Evolutionary conservation across 1,284 basidiomycete genomes (phyloP).

Genomic region (Puccinia novopanici): DNA sequence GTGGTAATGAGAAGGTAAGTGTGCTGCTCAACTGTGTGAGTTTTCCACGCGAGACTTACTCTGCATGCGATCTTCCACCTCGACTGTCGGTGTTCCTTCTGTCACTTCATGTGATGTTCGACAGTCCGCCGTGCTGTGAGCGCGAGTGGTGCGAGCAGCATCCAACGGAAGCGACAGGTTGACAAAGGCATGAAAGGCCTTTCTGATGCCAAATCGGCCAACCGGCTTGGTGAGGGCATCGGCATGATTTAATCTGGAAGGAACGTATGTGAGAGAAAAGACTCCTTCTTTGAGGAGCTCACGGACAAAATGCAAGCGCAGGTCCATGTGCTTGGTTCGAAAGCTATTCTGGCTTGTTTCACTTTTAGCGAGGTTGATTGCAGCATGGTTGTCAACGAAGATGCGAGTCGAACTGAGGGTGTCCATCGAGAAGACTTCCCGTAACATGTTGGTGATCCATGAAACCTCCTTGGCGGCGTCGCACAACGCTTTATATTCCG

Average conservation of each 20-base stretch:
- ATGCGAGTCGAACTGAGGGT: not conserved
- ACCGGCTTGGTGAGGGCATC: not conserved
- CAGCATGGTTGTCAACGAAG: not conserved
- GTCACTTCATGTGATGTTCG: too few relatives aligned
- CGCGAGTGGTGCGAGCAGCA: too few relatives aligned
- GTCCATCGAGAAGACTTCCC: not conserved
- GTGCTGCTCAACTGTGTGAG: too few relatives aligned
- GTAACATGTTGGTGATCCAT: not conserved
- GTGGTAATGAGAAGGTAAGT: too few relatives aligned
- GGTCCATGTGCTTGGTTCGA: not conserved
- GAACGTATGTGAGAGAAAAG: not conserved
- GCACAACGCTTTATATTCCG: too few relatives aligned
- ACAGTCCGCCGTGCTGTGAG: too few relatives aligned
- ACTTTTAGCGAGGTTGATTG: not conserved
- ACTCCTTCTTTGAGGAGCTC: not conserved
- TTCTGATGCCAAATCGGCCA: too few relatives aligned
- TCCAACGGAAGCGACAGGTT: too few relatives aligned
- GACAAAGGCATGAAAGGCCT: too few relatives aligned
- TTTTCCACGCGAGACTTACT: too few relatives aligned
- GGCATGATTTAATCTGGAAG: not conserved
- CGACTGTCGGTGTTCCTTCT: too few relatives aligned
- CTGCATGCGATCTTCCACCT: too few relatives aligned
- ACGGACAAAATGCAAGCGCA: not conserved
- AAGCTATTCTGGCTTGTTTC: not conserved
- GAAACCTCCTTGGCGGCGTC: not conserved